These are phyloP conservation scores for Vitis labrusca DNA, from an alignment of 164 flowering plant genomes.

Conservation along the genomic window DNA sequence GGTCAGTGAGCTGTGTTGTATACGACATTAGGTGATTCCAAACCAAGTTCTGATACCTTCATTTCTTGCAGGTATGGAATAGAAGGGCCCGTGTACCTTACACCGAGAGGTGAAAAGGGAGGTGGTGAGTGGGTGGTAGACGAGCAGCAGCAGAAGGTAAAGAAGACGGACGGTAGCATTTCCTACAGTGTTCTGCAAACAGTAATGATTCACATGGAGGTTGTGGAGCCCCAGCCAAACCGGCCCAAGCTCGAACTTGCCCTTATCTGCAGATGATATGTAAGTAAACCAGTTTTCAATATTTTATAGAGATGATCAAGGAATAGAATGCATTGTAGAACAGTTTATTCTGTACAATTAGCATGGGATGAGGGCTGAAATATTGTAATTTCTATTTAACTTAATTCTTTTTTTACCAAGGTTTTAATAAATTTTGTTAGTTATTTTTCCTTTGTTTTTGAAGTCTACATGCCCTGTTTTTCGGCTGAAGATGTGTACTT, in stretches of 20 bases:
- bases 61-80: slow-evolving; percentile 68
- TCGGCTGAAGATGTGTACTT: no score
- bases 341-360: no score
- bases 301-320: no score
- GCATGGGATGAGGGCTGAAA: no score
- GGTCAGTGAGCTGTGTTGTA: no score
- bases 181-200: slow-evolving; percentile 67
- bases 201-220: slow-evolving; percentile 83
- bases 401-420: no score
- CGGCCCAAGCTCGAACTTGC: slow-evolving; percentile 88
- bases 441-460: no score
- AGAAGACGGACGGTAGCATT: slow-evolving; percentile 61
- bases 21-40: no score
- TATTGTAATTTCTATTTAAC: no score
- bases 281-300: neutral
- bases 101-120: slow-evolving; percentile 49
- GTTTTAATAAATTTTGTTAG: no score
- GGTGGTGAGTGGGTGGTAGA: slow-evolving; percentile 79
- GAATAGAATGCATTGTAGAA: no score
- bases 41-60: neutral
- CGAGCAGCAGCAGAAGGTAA: slow-evolving; percentile 84
- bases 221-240: slow-evolving; percentile 92
- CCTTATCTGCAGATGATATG: slow-evolving; percentile 36
- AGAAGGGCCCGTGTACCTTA: slow-evolving; percentile 88
- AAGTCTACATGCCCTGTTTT: no score